Conservation (phyloP, 139 green algal genomes). For the Marvania coccoides region DNA sequence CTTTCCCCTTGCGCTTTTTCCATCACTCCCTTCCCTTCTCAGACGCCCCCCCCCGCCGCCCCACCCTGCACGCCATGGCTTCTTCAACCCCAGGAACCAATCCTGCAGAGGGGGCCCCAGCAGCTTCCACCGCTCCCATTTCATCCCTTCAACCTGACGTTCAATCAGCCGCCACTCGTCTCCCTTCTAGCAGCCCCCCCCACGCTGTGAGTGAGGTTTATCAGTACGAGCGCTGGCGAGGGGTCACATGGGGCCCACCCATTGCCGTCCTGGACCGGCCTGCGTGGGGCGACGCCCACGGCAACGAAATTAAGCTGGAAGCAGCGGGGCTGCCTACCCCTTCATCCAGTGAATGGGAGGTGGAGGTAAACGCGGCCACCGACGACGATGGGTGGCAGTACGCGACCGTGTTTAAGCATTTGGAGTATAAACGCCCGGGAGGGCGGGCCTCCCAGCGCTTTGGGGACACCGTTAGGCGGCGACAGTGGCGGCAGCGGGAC, state of each 20-base stretch:
- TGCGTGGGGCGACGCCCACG: slow-evolving; percentile 25
- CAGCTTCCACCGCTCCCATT: too few species aligned
- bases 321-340: background rate
- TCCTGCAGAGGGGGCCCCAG: too few species aligned
- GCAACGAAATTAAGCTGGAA: slow-evolving; percentile 6
- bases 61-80: too few species aligned
- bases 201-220: background rate
- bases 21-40: too few species aligned
- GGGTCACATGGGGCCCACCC: slow-evolving; percentile 16
- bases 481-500: slow-evolving; percentile 11
- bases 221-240: slow-evolving; percentile 24
- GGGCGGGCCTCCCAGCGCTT: slow-evolving; percentile 28
- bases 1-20: too few species aligned
- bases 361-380: slow-evolving; percentile 15
- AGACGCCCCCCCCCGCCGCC: too few species aligned
- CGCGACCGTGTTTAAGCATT: slow-evolving; percentile 44
- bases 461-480: slow-evolving; percentile 31
- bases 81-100: too few species aligned
- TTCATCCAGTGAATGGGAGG: slow-evolving; percentile 5
- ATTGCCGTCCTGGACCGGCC: slow-evolving; percentile 28
- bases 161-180: too few species aligned
- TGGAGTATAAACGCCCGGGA: slow-evolving; percentile 36
- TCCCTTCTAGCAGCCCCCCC: too few species aligned
- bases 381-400: slow-evolving; percentile 42
- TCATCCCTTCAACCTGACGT: too few species aligned